A percentile compares a stretch with the other conserved stretches of the same genome.
Evolutionary conservation across 2,329 filamentous ascomycete species (phyloP).

Genomic region (Sarocladium brachiariae): DNA sequence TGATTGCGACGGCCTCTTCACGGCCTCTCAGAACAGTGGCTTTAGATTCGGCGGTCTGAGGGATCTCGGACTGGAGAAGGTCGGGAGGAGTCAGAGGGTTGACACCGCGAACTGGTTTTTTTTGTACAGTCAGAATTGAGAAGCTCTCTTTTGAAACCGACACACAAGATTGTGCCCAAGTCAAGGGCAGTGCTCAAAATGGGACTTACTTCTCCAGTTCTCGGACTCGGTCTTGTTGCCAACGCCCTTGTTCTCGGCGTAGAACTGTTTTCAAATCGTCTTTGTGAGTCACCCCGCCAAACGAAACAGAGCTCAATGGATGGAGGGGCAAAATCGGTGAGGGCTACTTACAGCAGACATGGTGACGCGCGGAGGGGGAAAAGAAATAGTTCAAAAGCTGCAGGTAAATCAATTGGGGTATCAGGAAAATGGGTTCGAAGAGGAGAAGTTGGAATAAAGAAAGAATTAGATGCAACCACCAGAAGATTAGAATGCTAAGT

Average conservation of each 20-base stretch:
- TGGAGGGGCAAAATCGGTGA: conserved; percentile 2
- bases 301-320: not conserved
- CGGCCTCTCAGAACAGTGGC: conserved; percentile 55
- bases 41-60: conserved; percentile 49
- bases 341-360: conserved; percentile 15
- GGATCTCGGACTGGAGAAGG: conserved; percentile 89
- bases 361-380: not conserved
- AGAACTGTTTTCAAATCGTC: conserved; percentile 46
- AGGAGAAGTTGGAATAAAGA: not conserved
- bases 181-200: not conserved
- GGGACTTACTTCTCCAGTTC: conserved; percentile 69
- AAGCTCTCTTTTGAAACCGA: no score
- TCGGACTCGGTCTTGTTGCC: conserved; percentile 68
- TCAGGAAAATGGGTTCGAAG: conserved; percentile 2
- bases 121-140: conserved; percentile 18
- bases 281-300: conserved; percentile 23
- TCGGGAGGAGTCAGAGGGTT: conserved; percentile 90
- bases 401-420: not conserved
- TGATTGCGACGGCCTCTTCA: conserved; percentile 59
- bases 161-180: no score
- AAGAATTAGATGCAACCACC: no score
- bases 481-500: no score
- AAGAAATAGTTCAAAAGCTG: conserved; percentile 7
- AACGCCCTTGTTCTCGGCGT: conserved; percentile 71
- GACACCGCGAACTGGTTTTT: conserved; percentile 68